A percentile compares a stretch with the other conserved stretches of the same genome.
These are phyloP conservation scores for Russula brevipes DNA, from an alignment of 768 basidiomycete genomes.

Conservation along the genomic window DNA sequence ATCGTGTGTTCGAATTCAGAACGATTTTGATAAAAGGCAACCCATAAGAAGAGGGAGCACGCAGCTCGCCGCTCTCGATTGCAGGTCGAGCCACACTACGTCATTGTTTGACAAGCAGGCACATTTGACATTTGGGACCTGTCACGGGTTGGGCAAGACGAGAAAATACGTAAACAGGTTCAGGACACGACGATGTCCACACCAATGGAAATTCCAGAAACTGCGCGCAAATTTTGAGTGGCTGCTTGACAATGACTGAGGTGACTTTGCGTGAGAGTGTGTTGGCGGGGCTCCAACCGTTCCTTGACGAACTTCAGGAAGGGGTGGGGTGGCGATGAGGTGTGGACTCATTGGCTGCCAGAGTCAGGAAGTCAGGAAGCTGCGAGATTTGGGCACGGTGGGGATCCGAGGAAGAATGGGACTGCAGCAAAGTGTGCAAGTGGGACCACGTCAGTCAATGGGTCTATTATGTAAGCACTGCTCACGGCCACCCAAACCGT, in stretches of 20 bases:
- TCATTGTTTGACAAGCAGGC: slow-evolving; percentile 18
- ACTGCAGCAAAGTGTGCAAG: no score
- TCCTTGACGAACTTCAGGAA: no score
- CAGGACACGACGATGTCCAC: not conserved
- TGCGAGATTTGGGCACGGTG: no score
- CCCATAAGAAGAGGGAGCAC: slow-evolving; percentile 6
- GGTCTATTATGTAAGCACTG: no score
- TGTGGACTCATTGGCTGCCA: no score
- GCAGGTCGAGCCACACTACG: slow-evolving; percentile 16
- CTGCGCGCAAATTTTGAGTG: not conserved
- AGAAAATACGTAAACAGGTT: not conserved
- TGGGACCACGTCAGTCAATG: no score
- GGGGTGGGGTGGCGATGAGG: no score
- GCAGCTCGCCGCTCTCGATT: not conserved
- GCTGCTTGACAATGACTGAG: not conserved
- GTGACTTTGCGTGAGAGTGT: not conserved
- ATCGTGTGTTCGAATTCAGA: not conserved
- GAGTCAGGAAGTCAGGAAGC: no score
- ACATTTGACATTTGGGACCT: not conserved
- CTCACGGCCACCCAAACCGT: no score
- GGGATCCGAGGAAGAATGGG: no score
- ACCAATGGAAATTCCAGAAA: not conserved
- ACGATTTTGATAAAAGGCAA: slow-evolving; percentile 2
- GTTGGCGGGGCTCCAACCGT: not conserved
- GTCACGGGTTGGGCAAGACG: not conserved